Percentiles rank a stretch among this genome's conserved stretches.
These are phyloP conservation scores for Chaetomium tenue DNA, from an alignment of 495 filamentous ascomycete species.

Conservation along the genomic window DNA sequence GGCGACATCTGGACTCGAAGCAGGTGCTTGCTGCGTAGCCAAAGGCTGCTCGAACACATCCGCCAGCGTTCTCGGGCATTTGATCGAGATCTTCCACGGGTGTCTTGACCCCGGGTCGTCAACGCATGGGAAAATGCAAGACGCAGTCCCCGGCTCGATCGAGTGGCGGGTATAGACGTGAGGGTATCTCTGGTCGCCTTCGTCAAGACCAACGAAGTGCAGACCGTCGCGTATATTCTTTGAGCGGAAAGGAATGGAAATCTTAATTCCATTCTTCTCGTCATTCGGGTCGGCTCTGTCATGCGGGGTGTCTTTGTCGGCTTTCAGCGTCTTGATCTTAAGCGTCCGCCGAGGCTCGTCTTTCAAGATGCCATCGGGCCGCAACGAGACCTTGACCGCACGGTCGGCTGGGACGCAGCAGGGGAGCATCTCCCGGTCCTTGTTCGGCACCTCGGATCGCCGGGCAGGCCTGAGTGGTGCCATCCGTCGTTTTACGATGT, in stretches of 20 bases:
- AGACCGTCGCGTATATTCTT: slow-evolving; percentile 77
- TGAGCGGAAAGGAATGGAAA: slow-evolving; percentile 71
- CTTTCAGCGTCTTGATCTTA: slow-evolving; percentile 36
- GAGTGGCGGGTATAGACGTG: slow-evolving; percentile 87
- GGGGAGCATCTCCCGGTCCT: slow-evolving; percentile 36
- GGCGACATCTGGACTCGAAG: slow-evolving; percentile 20
- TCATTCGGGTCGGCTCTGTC: slow-evolving; percentile 33
- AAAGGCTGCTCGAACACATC: slow-evolving; percentile 63
- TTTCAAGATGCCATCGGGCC: slow-evolving; percentile 34
- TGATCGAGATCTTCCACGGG: slow-evolving; percentile 84
- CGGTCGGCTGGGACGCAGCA: slow-evolving; percentile 47
- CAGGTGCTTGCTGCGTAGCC: slow-evolving; percentile 31
- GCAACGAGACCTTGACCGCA: slow-evolving; percentile 43
- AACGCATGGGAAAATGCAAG: slow-evolving; percentile 85
- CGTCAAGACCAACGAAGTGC: slow-evolving; percentile 82
- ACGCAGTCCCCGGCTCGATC: slow-evolving; percentile 71
- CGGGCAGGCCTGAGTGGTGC: slow-evolving; percentile 57
- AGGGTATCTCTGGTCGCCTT: slow-evolving; percentile 76
- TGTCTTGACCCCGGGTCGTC: slow-evolving; percentile 77
- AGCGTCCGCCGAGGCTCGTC: slow-evolving; percentile 37
- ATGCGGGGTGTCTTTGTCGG: slow-evolving; percentile 32
- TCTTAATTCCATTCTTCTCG: slow-evolving; percentile 39
- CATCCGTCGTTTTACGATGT: slow-evolving; percentile 66
- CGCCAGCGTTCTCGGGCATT: slow-evolving; percentile 77
- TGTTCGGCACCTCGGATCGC: slow-evolving; percentile 44